Percentiles rank a stretch among this genome's conserved stretches.
phyloP scores from a whole-genome alignment of 345 rosid genomes.

The Brassica napus region Da-Ae NC_063451.1:25756001-25756500 shows the following conservation, averaged over 20 bases:
- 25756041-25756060: conserved; percentile 82
- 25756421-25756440: conserved; percentile 31
- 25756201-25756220: conserved; percentile 26
- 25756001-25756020: conserved; percentile 56
- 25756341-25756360: background rate
- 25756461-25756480: background rate
- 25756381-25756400: conserved; percentile 43
- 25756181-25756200: conserved; percentile 73
- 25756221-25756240: conserved; percentile 49
- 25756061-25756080: conserved; percentile 27
- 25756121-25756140: background rate
- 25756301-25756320: background rate
- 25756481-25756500: background rate
- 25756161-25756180: conserved; percentile 76
- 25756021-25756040: conserved; percentile 61
- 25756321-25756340: background rate
- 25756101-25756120: background rate
- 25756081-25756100: background rate
- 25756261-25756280: conserved; percentile 44
- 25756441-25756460: conserved; percentile 37
- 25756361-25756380: conserved; percentile 34
- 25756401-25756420: conserved; percentile 36
- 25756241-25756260: conserved; percentile 79
- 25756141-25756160: conserved; percentile 31
- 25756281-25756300: background rate